phyloP scores from a whole-genome alignment of 371 early-diverging fungal species.

The Paraphysoderma sedebokerense region DNA sequence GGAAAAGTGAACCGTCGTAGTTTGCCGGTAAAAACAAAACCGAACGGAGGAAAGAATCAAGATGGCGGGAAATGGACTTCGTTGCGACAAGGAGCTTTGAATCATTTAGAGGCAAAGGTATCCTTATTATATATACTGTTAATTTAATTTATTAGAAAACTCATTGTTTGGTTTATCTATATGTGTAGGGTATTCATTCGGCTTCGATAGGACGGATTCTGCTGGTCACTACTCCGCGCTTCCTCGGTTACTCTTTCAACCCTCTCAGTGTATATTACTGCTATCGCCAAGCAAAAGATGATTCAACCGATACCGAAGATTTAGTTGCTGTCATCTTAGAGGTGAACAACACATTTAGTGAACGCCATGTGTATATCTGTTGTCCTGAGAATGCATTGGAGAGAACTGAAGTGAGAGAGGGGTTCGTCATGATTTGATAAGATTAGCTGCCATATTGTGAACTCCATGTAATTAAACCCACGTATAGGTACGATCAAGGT shows the following conservation, averaged over 20 bases:
- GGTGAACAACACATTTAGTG: conserved; percentile 39
- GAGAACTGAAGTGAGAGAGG: conserved; percentile 3
- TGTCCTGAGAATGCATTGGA: conserved; percentile 5
- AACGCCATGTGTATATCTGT: conserved; percentile 27
- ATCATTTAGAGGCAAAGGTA: not conserved
- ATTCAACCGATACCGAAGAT: not conserved
- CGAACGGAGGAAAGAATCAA: too few relatives aligned
- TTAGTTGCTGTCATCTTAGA: conserved; percentile 19
- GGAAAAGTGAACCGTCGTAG: not conserved
- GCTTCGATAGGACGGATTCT: conserved; percentile 9
- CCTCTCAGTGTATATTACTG: conserved; percentile 29
- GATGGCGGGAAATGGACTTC: too few relatives aligned
- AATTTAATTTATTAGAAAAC: conserved; percentile 1
- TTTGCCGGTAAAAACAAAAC: too few relatives aligned
- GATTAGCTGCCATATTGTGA: too few relatives aligned
- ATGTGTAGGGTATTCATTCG: not conserved
- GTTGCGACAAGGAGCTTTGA: too few relatives aligned
- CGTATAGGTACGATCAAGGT: conserved; percentile 7
- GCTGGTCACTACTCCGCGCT: conserved; percentile 27
- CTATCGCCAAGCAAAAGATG: conserved; percentile 7
- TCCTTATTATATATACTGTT: conserved; percentile 4
- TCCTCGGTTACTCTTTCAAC: conserved; percentile 28
- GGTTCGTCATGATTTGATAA: conserved; percentile 9
- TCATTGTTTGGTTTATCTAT: not conserved
- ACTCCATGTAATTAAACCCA: too few relatives aligned